Percentiles rank a stretch among this genome's conserved stretches.
Conservation (phyloP, 2,329 filamentous ascomycete species). For the Penicillium capsulatum region DNA sequence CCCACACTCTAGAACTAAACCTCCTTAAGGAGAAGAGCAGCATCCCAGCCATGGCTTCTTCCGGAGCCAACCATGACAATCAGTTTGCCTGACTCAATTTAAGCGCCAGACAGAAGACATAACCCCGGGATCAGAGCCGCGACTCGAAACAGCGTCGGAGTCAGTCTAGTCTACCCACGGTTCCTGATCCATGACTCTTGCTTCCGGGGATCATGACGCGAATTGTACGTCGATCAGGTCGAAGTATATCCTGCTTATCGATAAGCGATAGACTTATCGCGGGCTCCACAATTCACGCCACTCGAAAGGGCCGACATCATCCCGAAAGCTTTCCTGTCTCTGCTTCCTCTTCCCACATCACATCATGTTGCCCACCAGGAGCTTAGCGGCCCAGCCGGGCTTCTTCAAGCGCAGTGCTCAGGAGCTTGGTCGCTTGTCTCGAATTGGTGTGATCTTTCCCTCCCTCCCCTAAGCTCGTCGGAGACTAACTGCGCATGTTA, state of each 20-base stretch:
- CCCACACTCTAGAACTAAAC: too few relatives aligned
- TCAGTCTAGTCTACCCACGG: not conserved
- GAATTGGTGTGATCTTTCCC: constrained; percentile 48
- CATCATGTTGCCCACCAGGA: constrained; percentile 40
- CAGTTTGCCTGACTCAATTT: constrained; percentile 7
- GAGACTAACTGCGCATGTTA: constrained; percentile 19
- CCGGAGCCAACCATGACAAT: constrained; percentile 1
- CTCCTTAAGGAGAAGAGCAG: not conserved
- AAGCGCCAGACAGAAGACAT: not conserved
- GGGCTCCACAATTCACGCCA: constrained; percentile 18
- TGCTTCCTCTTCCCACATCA: constrained; percentile 1
- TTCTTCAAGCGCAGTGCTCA: constrained; percentile 58
- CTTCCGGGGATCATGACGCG: not conserved
- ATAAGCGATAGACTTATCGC: constrained; percentile 17
- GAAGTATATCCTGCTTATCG: not conserved
- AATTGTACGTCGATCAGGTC: not conserved
- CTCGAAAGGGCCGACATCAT: constrained; percentile 15
- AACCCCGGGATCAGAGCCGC: not conserved
- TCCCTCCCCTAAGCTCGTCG: constrained; percentile 1
- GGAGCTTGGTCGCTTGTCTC: constrained; percentile 55
- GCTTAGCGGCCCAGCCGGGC: constrained; percentile 42
- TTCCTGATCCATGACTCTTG: not conserved
- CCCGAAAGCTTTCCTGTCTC: constrained; percentile 4
- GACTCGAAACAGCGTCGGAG: constrained; percentile 4
- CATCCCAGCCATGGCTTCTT: constrained; percentile 6